Conservation (phyloP, 352 stramenopile genomes). For the Pythium brassicae region DNA sequence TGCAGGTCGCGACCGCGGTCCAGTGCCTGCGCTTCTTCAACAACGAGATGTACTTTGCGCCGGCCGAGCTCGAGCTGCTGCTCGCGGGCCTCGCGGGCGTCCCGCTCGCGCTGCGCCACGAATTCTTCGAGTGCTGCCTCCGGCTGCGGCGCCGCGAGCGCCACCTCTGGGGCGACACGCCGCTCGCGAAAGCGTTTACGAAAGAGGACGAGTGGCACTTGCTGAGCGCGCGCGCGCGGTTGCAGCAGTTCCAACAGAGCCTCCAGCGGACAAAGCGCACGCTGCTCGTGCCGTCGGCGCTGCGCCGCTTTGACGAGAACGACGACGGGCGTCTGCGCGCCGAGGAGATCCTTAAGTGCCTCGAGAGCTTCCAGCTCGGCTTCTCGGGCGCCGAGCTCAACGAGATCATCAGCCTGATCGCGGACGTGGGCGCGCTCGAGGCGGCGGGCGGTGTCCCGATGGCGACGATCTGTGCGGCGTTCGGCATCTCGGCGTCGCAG, state of each 20-base stretch:
- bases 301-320: constrained; percentile 74
- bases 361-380: constrained; percentile 83
- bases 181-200: constrained; percentile 97
- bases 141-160: constrained; percentile 94
- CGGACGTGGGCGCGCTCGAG: constrained; percentile 43
- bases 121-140: constrained; percentile 83
- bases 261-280: constrained; percentile 56
- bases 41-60: constrained; percentile 97
- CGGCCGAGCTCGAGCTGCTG: constrained; percentile 90
- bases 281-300: constrained; percentile 45
- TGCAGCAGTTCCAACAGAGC: constrained; percentile 85
- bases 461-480: constrained; percentile 68
- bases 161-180: constrained; percentile 92
- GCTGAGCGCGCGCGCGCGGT: constrained; percentile 64
- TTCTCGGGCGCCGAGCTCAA: constrained; percentile 80
- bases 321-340: constrained; percentile 53
- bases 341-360: constrained; percentile 78
- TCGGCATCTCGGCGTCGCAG: constrained; percentile 47
- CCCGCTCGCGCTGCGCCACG: constrained; percentile 64
- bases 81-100: constrained; percentile 62
- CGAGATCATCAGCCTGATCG: constrained; percentile 78
- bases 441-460: constrained; percentile 44
- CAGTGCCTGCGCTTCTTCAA: constrained; percentile 98
- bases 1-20: constrained; percentile 41
- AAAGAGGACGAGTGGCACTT: constrained; percentile 96